Evolutionary conservation across 2,329 filamentous ascomycete species (phyloP).

Genomic region (Aquanectria penicillioides): DNA sequence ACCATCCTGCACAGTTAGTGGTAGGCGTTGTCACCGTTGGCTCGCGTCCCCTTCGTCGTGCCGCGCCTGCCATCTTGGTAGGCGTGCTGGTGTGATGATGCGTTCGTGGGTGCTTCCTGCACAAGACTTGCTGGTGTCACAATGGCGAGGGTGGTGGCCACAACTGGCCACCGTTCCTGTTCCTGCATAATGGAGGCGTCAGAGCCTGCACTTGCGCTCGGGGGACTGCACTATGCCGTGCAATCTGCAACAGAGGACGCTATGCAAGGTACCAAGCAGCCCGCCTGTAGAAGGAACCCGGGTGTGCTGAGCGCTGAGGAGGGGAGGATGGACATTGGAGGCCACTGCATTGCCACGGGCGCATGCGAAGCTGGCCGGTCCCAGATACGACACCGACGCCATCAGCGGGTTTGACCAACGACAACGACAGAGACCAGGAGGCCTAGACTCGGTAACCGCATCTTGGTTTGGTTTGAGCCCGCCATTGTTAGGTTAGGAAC

Average conservation of each 20-base stretch:
- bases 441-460: conserved; percentile 5
- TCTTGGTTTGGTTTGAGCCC: conserved; percentile 1
- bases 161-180: conserved; percentile 39
- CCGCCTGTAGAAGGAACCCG: no score
- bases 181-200: conserved; percentile 42
- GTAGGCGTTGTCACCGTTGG: not conserved
- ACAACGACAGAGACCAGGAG: not conserved
- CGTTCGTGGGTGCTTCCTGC: conserved; percentile 17
- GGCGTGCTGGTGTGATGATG: conserved; percentile 17
- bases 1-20: not conserved
- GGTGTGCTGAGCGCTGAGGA: no score
- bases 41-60: not conserved
- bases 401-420: not conserved
- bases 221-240: conserved; percentile 19
- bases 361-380: conserved; percentile 19
- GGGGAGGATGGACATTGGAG: conserved; percentile 19
- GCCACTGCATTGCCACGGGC: not conserved
- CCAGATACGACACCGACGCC: conserved; percentile 25
- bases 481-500: conserved; percentile 1
- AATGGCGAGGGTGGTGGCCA: conserved; percentile 29
- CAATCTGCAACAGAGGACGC: conserved; percentile 35
- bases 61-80: no score
- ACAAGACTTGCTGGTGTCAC: conserved; percentile 21
- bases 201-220: conserved; percentile 23
- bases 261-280: conserved; percentile 42